Evolutionary conservation across 306 rosid genomes (phyloP), one percentile per base, ranked within the genome.

Genomic region (Cucurbita pepo): DNA sequence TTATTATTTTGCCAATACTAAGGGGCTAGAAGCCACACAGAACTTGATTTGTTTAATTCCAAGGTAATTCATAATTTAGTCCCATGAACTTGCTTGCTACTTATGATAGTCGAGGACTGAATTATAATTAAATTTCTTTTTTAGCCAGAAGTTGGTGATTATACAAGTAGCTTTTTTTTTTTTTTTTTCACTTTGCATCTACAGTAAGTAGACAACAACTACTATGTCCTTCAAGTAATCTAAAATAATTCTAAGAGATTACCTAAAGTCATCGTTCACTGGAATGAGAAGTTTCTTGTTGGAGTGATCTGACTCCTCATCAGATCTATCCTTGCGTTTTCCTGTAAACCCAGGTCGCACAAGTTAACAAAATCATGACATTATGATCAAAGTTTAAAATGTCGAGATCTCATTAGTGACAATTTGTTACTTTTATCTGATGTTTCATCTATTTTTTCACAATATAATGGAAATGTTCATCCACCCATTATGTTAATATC

Each of bases 191-290:
- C 14, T 6, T 36, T 13, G 19, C 50, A 16, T 38, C 48, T 16
- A 62, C 38, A 62, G 45, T 30, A 30, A 25, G 38, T 62, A 8
- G 43, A 38, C 50, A 62, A 38, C 47, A 43, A 43, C n/a, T 22
- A 45, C 56, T 12, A 6, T 13, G 13, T 5, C 47, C 37, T 44
- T 40, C 53, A 41, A 43, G 16, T 18, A 43, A 64, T 21, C 10
- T 5, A 67, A 44, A 45, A 25, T 9, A 11, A 72, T 40, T 73
- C 52, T 22, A 44, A 78, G 38, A 66, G 22, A 84, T 56, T 60
- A 91, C 99, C 97, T 89, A 72, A 70, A 76, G 85, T 91, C 97
- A 37, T 85, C 89, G 73, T 81, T 95, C 64, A 84, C 78, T 48
- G 96, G 99, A 76, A 25, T 41, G 58, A 94, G 97, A 77, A 87